Percentiles rank a stretch among this genome's conserved stretches.
Conservation (phyloP, 192 early-diverging fungal species). For the Coemansia sp. region DNA sequence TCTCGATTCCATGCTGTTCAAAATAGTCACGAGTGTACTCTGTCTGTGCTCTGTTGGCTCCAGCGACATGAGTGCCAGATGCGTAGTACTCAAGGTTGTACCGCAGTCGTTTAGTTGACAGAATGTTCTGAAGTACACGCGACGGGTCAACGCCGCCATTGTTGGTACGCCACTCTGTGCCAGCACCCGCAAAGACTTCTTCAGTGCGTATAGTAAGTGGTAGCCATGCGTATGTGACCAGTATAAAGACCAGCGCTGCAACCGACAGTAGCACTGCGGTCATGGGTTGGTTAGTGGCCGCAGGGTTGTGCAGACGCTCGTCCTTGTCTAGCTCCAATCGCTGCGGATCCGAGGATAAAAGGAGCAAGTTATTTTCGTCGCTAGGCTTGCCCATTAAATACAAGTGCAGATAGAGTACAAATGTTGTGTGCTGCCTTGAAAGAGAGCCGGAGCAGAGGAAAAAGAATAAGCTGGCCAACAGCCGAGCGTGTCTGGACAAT, state of each 20-base stretch:
- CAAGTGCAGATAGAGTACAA: background rate
- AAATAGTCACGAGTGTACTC: constrained; percentile 56
- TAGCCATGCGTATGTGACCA: constrained; percentile 6
- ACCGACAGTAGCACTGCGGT: constrained; percentile 1
- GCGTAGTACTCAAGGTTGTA: constrained; percentile 55
- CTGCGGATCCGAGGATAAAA: background rate
- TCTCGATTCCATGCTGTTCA: constrained; percentile 51
- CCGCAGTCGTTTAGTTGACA: constrained; percentile 41
- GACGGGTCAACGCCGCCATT: constrained; percentile 26
- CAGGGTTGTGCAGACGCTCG: background rate
- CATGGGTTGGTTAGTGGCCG: background rate
- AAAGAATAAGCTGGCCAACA: background rate
- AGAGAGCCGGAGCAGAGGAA: background rate
- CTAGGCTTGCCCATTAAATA: background rate
- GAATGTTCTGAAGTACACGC: constrained; percentile 45
- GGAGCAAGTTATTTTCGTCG: background rate
- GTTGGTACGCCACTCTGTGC: background rate
- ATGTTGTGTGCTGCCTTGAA: background rate
- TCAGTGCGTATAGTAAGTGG: background rate
- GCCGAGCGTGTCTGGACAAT: background rate
- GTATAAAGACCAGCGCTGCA: constrained; percentile 12
- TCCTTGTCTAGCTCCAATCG: background rate
- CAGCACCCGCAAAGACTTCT: background rate
- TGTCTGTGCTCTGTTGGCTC: constrained; percentile 53
- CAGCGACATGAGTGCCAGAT: constrained; percentile 58